These are phyloP conservation scores for Colletotrichum lini DNA, from an alignment of 2,329 filamentous ascomycete species.

Conservation along the genomic window DNA sequence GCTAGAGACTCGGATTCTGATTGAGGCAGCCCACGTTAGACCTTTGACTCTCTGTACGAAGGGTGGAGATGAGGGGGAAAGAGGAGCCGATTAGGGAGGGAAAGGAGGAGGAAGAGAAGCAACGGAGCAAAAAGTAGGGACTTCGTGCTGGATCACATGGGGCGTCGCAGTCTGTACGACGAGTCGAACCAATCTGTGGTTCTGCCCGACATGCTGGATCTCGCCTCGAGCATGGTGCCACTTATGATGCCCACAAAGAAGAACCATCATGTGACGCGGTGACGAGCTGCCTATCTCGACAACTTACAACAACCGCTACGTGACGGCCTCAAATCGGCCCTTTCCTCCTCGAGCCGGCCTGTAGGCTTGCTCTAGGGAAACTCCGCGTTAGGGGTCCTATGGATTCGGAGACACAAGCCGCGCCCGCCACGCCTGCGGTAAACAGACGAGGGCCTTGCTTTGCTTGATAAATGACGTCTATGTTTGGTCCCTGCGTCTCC, in stretches of 20 bases:
- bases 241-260: slow-evolving; percentile 8
- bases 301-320: not conserved
- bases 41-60: not conserved
- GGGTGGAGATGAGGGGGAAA: slow-evolving; percentile 10
- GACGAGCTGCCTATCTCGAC: slow-evolving; percentile 30
- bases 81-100: not conserved
- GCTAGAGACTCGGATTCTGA: not conserved
- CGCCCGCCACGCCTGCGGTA: not conserved
- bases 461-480: slow-evolving; percentile 3
- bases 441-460: not conserved
- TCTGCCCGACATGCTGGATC: slow-evolving; percentile 14
- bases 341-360: not conserved
- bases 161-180: not conserved
- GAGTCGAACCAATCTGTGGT: slow-evolving; percentile 11
- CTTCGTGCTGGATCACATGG: not conserved
- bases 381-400: not conserved
- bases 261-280: slow-evolving; percentile 38
- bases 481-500: not conserved
- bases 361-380: not conserved
- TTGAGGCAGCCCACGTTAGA: slow-evolving; percentile 30
- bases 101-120: not conserved
- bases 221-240: not conserved
- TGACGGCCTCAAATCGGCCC: slow-evolving; percentile 10
- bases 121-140: not conserved
- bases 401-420: not conserved